Base-by-base conservation (phyloP, 495 filamentous ascomycete genomes). In the Xylaria curta region DNA sequence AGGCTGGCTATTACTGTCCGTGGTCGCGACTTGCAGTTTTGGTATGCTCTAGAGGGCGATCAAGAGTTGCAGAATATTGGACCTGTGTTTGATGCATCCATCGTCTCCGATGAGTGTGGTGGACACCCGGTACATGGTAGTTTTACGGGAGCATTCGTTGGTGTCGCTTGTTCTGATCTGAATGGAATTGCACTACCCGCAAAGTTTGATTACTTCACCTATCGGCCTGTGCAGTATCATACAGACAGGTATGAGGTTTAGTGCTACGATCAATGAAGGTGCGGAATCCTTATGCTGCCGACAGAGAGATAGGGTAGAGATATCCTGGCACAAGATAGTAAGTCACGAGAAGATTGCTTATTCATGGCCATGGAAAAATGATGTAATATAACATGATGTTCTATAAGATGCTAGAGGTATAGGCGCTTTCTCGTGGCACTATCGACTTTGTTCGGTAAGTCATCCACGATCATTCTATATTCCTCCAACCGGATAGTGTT, bases 61-160 rank as follows among this genome's bases (percentile, higher is more conserved):
- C 76, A 79, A 21, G 84, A 85, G 58, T 73, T 84, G 71, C 80
- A 86, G 79, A 82, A 83, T 72, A 80, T 89, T 46, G 87, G 87
- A 0, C 85, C 82, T 0, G 81, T 85, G 8, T 83, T 84, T 59
- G 86, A 88, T 74, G 87, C 85, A 1, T 84, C 82, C 56, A 85
- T 89, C 56, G 73, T 88, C 10, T 85, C 80, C 1, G 87, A 89
- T 68, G 87, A 89, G 77, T 89, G 87, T 51, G 87, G 87, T 28
- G 87, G 87, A 0, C 87, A 89, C 66, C 85, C 85, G 73, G 80
- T 76, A 5, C 85, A 87, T 70, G 87, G 87, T 7, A 89, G 87
- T 71, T 89, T 89, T 68, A 89, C 87, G 28, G 87, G 87, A 0
- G 86, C 87, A 21, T 88, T 89, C 75, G 85, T 88, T 9, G 87